phyloP scores from a whole-genome alignment of 2,329 filamentous ascomycete species.

The Verticillium nubilum region DNA sequence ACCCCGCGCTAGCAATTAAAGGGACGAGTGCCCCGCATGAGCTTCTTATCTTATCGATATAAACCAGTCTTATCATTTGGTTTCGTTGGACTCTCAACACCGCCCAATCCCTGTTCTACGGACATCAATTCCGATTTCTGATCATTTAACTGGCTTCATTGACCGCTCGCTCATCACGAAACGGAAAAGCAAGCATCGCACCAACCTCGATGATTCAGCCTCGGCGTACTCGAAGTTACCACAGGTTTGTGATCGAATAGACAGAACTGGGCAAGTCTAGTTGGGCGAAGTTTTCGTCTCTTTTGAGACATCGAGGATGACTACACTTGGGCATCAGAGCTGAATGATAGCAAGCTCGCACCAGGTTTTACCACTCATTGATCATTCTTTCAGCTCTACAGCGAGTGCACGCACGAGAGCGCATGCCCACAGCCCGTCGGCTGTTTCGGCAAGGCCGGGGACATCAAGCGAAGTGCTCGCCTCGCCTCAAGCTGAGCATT shows the following conservation, averaged over 20 bases:
- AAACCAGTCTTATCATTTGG: not conserved
- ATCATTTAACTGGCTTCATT: not conserved
- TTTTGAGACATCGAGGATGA: not conserved
- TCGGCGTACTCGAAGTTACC: not conserved
- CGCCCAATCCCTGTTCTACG: not conserved
- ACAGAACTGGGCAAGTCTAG: too few species aligned
- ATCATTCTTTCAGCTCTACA: not conserved
- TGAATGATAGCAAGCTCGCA: not conserved
- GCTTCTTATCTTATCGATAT: not conserved
- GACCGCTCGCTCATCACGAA: not conserved
- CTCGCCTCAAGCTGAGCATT: not conserved
- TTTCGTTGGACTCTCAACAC: not conserved
- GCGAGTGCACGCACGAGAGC: too few species aligned
- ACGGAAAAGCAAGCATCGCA: not conserved
- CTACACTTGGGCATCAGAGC: not conserved
- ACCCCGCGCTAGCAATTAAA: not conserved
- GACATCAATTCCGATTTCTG: not conserved
- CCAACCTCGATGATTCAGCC: not conserved
- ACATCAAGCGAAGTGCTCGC: not conserved
- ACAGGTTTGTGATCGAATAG: not conserved
- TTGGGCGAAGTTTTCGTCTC: not conserved
- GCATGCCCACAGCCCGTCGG: not conserved
- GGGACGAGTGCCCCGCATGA: not conserved
- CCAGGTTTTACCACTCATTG: not conserved
- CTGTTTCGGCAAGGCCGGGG: not conserved